phyloP scores from a whole-genome alignment of 305 asterid species.

The Solanum aculeatissimum region DNA sequence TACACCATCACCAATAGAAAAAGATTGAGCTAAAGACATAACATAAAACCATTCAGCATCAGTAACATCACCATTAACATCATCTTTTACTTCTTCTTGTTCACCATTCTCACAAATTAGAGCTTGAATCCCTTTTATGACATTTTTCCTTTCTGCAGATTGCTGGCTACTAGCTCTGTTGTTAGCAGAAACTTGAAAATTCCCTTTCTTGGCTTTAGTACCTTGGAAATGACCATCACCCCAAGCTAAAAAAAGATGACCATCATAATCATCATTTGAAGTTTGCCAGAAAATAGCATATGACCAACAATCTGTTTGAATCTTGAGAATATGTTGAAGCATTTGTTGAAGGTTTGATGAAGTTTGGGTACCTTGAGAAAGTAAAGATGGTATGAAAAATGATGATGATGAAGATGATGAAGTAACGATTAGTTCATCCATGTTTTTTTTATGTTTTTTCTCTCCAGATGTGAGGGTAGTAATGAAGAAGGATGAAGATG shows the following conservation, averaged over 20 bases:
- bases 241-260: slow-evolving; percentile 12
- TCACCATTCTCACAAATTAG: slow-evolving; percentile 7
- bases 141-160: slow-evolving; percentile 8
- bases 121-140: slow-evolving; percentile 21
- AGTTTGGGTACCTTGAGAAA: neutral
- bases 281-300: slow-evolving; percentile 34
- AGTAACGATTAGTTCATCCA: slow-evolving; percentile 12
- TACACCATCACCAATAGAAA: neutral
- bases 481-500: neutral
- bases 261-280: slow-evolving; percentile 9
- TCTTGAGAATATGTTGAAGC: slow-evolving; percentile 18
- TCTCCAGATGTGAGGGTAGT: neutral
- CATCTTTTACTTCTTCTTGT: neutral
- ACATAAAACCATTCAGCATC: slow-evolving; percentile 9
- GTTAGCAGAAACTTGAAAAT: too few species aligned
- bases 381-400: neutral
- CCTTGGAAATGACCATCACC: slow-evolving; percentile 28
- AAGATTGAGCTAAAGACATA: neutral
- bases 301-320: slow-evolving; percentile 21
- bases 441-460: neutral
- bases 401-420: slow-evolving; percentile 10
- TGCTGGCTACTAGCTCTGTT: neutral
- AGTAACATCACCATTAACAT: neutral
- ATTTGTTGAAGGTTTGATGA: slow-evolving; percentile 6
- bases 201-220: neutral